These are phyloP conservation scores for Claviceps sp. DNA, from an alignment of 2,329 filamentous ascomycete genomes.

Conservation along the genomic window DNA sequence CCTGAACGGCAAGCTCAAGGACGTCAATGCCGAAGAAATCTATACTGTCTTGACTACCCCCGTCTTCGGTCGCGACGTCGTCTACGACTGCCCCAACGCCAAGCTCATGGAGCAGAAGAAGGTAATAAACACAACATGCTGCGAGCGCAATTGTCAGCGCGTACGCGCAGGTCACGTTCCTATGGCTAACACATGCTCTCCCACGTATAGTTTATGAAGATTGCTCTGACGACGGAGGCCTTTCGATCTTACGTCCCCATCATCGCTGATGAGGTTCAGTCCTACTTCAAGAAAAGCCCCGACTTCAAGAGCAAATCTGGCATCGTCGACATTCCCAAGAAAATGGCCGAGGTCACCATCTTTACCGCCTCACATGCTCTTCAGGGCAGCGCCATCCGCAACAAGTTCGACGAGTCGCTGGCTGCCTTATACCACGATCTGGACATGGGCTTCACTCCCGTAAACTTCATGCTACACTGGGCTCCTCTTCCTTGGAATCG, in stretches of 20 bases:
- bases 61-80: slow-evolving; percentile 71
- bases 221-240: slow-evolving; percentile 61
- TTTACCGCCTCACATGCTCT: slow-evolving; percentile 79
- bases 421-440: slow-evolving; percentile 77
- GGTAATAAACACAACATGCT: slow-evolving; percentile 29
- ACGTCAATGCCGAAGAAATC: slow-evolving; percentile 82
- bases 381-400: slow-evolving; percentile 72
- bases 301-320: slow-evolving; percentile 57
- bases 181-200: background rate
- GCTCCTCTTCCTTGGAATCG: slow-evolving; percentile 80
- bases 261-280: slow-evolving; percentile 60
- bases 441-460: slow-evolving; percentile 76
- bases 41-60: slow-evolving; percentile 64
- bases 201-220: slow-evolving; percentile 58
- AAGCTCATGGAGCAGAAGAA: slow-evolving; percentile 97
- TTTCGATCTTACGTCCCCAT: slow-evolving; percentile 65
- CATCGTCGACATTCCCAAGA: slow-evolving; percentile 56
- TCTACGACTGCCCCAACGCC: slow-evolving; percentile 81
- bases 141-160: background rate
- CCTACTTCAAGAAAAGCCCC: slow-evolving; percentile 56
- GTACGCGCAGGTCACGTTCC: background rate
- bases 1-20: slow-evolving; percentile 78
- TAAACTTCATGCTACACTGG: slow-evolving; percentile 88
- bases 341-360: slow-evolving; percentile 77
- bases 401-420: slow-evolving; percentile 66